Percentiles rank a stretch among this genome's conserved stretches.
phyloP scores from a whole-genome alignment of 2,329 filamentous ascomycete genomes.

The Ascomycota sp. region DNA sequence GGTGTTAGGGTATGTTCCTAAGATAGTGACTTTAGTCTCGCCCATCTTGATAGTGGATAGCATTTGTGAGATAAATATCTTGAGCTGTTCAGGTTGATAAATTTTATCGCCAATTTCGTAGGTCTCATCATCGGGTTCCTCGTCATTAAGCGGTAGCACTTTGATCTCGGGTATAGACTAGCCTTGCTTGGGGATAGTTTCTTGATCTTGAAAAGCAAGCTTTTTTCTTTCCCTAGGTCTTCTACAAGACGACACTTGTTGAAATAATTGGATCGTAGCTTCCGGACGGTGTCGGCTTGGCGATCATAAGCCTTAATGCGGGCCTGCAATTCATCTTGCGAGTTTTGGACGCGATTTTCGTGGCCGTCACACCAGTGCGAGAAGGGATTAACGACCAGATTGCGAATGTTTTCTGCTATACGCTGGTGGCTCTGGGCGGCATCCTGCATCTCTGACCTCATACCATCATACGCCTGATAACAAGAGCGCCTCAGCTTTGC shows the following conservation, averaged over 20 bases:
- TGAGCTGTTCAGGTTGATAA: constrained; percentile 70
- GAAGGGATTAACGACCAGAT: constrained; percentile 88
- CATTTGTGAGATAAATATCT: constrained; percentile 76
- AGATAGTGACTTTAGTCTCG: constrained; percentile 85
- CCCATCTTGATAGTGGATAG: constrained; percentile 69
- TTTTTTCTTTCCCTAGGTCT: constrained; percentile 98
- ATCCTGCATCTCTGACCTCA: constrained; percentile 81
- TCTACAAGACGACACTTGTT: constrained; percentile 96
- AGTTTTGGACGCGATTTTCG: constrained; percentile 74
- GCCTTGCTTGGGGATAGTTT: constrained; percentile 38
- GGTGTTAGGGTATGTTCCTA: constrained; percentile 87
- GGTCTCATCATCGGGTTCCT: constrained; percentile 51
- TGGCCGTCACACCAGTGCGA: constrained; percentile 92
- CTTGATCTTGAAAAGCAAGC: constrained; percentile 81
- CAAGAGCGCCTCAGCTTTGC: no score
- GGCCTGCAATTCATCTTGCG: constrained; percentile 78
- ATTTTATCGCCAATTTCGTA: constrained; percentile 81
- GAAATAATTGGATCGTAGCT: constrained; percentile 89
- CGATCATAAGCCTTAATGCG: constrained; percentile 86
- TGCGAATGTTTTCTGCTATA: constrained; percentile 88
- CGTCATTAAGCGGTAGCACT: constrained; percentile 47
- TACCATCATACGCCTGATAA: constrained; percentile 71
- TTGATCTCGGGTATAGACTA: constrained; percentile 68
- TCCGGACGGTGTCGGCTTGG: constrained; percentile 77
- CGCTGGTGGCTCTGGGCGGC: constrained; percentile 80